These are phyloP conservation scores for Malus hybrid DNA, from an alignment of 331 rosid genomes.

Conservation along the genomic window DNA sequence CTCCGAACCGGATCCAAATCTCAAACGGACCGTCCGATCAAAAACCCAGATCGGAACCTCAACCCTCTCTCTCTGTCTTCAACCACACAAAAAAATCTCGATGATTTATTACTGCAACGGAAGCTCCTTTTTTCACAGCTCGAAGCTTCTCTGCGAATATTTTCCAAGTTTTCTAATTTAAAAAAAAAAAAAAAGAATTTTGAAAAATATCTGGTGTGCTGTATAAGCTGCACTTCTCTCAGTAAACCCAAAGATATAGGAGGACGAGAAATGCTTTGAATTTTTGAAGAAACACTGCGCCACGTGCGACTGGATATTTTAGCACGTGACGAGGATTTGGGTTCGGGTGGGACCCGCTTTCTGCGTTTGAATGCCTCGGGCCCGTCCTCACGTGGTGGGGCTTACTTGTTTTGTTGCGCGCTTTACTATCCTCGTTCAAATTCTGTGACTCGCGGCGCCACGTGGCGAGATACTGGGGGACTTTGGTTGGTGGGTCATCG, in stretches of 20 bases:
- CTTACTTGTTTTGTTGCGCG: conserved; percentile 49
- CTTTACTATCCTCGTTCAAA: conserved; percentile 58
- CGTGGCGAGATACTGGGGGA: conserved; percentile 11
- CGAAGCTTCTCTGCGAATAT: not conserved
- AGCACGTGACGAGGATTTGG: not conserved
- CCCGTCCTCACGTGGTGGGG: conserved; percentile 64
- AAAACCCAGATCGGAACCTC: conserved; percentile 18
- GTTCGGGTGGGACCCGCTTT: not conserved
- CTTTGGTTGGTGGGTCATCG: not conserved
- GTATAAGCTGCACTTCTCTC: not conserved
- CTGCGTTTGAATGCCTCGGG: not conserved
- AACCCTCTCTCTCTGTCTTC: not conserved
- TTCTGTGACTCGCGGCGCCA: conserved; percentile 14
- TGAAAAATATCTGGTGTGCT: not conserved
- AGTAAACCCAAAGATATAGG: conserved; percentile 46
- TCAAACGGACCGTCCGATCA: conserved; percentile 6
- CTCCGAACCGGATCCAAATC: conserved; percentile 1
- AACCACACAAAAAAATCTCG: not conserved
- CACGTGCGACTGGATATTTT: conserved; percentile 24
- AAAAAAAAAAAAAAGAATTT: too few species aligned
- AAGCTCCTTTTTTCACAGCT: not conserved
- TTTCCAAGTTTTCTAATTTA: not conserved
- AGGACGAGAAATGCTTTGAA: conserved; percentile 29
- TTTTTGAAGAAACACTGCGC: conserved; percentile 13
- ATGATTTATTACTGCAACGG: not conserved